phyloP scores from a whole-genome alignment of 768 basidiomycete species.

The Ramaria sp. region DNA sequence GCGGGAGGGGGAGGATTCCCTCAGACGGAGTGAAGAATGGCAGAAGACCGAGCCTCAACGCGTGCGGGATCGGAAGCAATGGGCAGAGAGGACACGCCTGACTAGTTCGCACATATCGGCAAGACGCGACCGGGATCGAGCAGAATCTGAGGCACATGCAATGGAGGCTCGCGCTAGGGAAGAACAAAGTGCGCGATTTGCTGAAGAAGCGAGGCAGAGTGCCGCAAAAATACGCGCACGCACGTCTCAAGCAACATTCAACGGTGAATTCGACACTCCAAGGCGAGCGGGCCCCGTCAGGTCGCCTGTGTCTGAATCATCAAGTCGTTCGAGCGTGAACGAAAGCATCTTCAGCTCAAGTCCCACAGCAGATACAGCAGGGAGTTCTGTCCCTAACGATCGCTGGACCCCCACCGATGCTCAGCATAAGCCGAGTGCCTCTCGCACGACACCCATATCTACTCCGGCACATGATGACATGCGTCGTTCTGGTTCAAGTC shows the following conservation, averaged over 20 bases:
- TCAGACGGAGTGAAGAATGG: not conserved
- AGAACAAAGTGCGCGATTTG: not conserved
- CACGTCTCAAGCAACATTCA: not conserved
- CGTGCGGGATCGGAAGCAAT: not conserved
- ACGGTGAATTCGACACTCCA: not conserved
- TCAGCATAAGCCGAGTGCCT: not conserved
- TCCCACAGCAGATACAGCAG: not conserved
- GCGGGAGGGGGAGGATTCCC: not conserved
- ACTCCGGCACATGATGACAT: not conserved
- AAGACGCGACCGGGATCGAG: not conserved
- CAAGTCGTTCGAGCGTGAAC: not conserved
- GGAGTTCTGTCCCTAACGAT: not conserved
- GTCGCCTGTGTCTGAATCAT: not conserved
- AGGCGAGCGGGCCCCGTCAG: not conserved
- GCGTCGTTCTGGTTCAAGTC: not conserved
- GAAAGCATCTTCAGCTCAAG: not conserved
- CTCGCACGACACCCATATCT: not conserved
- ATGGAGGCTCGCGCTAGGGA: not conserved
- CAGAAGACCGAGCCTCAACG: conserved; percentile 2
- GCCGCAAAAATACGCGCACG: not conserved
- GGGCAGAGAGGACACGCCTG: not conserved
- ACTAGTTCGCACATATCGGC: not conserved
- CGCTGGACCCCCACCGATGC: not conserved
- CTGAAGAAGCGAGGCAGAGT: not conserved
- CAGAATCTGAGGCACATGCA: not conserved